Evolutionary conservation across 192 early-diverging fungal genomes (phyloP).

Genomic region (Coemansia sp.): DNA sequence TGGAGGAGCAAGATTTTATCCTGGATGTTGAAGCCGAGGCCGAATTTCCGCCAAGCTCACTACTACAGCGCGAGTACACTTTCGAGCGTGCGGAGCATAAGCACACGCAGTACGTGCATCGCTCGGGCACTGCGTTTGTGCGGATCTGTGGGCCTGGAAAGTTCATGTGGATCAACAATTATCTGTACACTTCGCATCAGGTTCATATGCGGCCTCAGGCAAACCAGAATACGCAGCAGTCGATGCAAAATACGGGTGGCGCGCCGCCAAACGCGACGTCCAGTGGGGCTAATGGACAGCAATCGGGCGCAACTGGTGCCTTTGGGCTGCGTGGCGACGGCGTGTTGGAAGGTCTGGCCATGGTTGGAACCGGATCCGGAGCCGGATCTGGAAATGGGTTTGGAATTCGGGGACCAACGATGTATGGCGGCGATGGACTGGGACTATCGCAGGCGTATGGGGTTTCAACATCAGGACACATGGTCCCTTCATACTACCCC

Average conservation of each 20-base stretch:
- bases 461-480: not conserved
- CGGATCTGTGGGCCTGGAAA: conserved; percentile 74
- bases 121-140: conserved; percentile 88
- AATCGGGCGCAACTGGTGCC: not conserved
- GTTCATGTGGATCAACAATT: conserved; percentile 91
- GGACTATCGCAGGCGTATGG: conserved; percentile 10
- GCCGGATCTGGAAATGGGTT: not conserved
- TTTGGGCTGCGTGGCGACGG: conserved; percentile 2
- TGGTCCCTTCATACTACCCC: conserved; percentile 37
- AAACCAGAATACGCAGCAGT: conserved; percentile 6
- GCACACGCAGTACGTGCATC: conserved; percentile 89
- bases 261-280: not conserved
- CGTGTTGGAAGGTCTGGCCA: not conserved
- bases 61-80: conserved; percentile 62
- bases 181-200: conserved; percentile 57
- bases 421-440: not conserved
- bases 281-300: not conserved
- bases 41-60: conserved; percentile 66
- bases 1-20: conserved; percentile 81
- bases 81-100: conserved; percentile 43
- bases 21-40: conserved; percentile 91
- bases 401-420: not conserved
- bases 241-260: not conserved
- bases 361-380: not conserved
- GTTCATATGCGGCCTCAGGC: conserved; percentile 21